These are phyloP conservation scores for Alternaria sp. DNA, from an alignment of 2,329 filamentous ascomycete species.

Conservation along the genomic window DNA sequence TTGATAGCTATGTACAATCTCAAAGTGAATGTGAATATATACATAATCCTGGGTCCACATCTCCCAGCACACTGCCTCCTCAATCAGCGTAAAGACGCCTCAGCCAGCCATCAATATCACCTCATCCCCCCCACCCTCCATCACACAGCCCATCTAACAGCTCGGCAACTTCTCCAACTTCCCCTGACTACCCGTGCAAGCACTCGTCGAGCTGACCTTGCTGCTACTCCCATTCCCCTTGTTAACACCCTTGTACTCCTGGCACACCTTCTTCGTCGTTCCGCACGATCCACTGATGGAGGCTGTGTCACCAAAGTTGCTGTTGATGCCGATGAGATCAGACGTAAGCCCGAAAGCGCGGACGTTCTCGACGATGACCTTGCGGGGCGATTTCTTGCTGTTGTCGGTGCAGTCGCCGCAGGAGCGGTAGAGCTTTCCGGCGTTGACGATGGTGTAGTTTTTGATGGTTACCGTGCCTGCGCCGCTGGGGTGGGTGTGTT, in stretches of 20 bases:
- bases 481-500: not conserved
- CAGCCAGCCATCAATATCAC: too few relatives aligned
- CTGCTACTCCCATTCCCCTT: constrained; percentile 22
- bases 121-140: too few relatives aligned
- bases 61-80: too few relatives aligned
- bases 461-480: constrained; percentile 9
- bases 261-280: constrained; percentile 26
- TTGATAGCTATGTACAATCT: too few relatives aligned
- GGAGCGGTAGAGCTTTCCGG: constrained; percentile 59
- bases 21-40: too few relatives aligned
- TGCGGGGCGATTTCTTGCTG: constrained; percentile 49
- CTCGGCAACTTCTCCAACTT: constrained; percentile 22
- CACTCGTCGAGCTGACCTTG: constrained; percentile 7
- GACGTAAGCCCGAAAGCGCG: constrained; percentile 49
- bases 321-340: constrained; percentile 55
- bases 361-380: constrained; percentile 52
- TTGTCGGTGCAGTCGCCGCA: constrained; percentile 57
- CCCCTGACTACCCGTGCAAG: constrained; percentile 24
- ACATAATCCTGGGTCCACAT: too few relatives aligned
- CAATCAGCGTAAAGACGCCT: too few relatives aligned
- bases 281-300: constrained; percentile 52
- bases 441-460: constrained; percentile 52
- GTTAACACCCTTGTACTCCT: constrained; percentile 31
- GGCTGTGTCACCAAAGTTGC: constrained; percentile 57
- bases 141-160: not conserved